phyloP scores from a whole-genome alignment of 2,329 filamentous ascomycete species.

The Stemphylium lycopersici region DNA sequence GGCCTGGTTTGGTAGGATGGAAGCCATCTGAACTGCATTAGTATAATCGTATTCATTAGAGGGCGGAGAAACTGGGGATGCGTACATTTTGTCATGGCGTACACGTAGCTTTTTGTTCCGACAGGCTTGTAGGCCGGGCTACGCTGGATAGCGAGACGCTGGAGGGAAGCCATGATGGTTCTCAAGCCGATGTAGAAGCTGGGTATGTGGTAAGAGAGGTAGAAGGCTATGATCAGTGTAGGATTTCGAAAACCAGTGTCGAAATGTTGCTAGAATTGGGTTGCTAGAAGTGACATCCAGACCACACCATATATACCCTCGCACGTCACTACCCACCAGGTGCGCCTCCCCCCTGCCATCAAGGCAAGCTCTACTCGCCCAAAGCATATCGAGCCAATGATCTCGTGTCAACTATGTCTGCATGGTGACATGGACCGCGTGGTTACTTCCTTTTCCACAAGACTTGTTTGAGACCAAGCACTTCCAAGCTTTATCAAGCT shows the following conservation, averaged over 20 bases:
- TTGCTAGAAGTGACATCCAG: background rate
- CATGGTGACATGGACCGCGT: background rate
- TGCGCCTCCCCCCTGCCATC: background rate
- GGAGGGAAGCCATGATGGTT: conserved; percentile 19
- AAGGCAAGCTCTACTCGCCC: background rate
- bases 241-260: no score
- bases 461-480: background rate
- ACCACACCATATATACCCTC: background rate
- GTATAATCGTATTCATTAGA: background rate
- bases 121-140: conserved; percentile 26
- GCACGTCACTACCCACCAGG: background rate
- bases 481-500: conserved; percentile 8
- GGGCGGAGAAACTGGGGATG: background rate
- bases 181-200: background rate
- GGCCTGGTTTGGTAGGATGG: conserved; percentile 32
- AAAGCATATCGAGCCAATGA: background rate
- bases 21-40: conserved; percentile 25
- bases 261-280: background rate
- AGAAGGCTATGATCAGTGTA: no score
- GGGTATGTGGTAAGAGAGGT: background rate
- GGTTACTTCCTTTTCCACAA: background rate
- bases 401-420: background rate
- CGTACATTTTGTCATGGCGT: conserved; percentile 28
- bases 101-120: conserved; percentile 23
- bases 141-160: conserved; percentile 24